These are phyloP conservation scores for Colletotrichum theobromicola DNA, from an alignment of 2,329 filamentous ascomycete species.

Conservation along the genomic window DNA sequence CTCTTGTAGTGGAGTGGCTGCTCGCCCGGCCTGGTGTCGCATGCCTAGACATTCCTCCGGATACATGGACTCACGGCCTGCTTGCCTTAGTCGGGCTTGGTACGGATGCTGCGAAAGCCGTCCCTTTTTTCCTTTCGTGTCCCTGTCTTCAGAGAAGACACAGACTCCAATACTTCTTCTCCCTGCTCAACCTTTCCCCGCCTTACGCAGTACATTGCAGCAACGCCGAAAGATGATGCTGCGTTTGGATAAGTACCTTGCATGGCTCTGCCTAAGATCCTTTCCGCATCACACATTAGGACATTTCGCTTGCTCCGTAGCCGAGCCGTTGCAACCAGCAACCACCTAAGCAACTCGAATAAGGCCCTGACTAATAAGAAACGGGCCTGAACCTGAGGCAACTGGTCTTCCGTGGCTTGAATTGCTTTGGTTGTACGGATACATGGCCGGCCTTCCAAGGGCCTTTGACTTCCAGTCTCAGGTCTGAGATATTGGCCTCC, in stretches of 20 bases:
- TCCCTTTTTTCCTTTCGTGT: neutral
- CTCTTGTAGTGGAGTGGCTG: too few species aligned
- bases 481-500: neutral
- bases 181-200: neutral
- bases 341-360: neutral
- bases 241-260: slow-evolving; percentile 15
- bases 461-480: too few species aligned
- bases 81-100: neutral
- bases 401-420: neutral
- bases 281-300: slow-evolving; percentile 2
- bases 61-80: neutral
- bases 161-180: neutral
- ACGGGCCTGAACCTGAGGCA: neutral
- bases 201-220: neutral
- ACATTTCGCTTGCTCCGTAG: slow-evolving; percentile 12
- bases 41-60: slow-evolving; percentile 2
- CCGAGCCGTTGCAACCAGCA: slow-evolving; percentile 16
- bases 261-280: neutral
- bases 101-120: neutral
- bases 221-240: neutral
- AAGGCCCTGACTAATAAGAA: neutral
- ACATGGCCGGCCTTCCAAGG: neutral
- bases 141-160: neutral
- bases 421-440: neutral
- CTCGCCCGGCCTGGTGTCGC: neutral